Percentiles rank a stretch among this genome's conserved stretches.
These are phyloP conservation scores for Cercospora zeina DNA, from an alignment of 2,329 filamentous ascomycete genomes.

Conservation along the genomic window DNA sequence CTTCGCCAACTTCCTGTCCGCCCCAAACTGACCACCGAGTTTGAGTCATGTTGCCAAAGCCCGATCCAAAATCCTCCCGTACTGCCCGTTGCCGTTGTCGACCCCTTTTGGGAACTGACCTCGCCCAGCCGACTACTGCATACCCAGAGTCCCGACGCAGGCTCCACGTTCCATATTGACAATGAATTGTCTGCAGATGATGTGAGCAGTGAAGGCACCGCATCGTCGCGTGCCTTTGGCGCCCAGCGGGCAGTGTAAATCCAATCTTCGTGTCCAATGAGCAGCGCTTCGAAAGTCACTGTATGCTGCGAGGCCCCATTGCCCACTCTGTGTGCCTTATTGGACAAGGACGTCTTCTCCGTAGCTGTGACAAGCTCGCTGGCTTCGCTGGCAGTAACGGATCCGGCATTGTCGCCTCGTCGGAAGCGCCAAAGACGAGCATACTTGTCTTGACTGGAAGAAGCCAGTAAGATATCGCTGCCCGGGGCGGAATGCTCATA, in stretches of 20 bases:
- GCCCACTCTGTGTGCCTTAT: constrained; percentile 80
- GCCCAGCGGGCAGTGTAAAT: constrained; percentile 87
- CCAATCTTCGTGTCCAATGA: constrained; percentile 97
- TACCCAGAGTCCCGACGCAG: constrained; percentile 84
- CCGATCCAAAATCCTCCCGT: constrained; percentile 96
- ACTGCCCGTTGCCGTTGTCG: constrained; percentile 93
- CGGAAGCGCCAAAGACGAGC: constrained; percentile 89
- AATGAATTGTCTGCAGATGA: constrained; percentile 95
- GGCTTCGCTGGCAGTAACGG: constrained; percentile 7
- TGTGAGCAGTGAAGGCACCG: constrained; percentile 62
- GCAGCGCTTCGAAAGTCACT: constrained; percentile 87
- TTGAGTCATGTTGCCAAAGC: constrained; percentile 80
- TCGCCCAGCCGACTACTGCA: constrained; percentile 84
- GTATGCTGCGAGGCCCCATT: constrained; percentile 65
- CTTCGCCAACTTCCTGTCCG: constrained; percentile 90
- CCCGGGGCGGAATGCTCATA: constrained; percentile 56
- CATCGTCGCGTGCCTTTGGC: constrained; percentile 49
- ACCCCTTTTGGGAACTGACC: constrained; percentile 91
- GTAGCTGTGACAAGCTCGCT: constrained; percentile 15
- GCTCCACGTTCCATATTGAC: constrained; percentile 86
- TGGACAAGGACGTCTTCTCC: constrained; percentile 65
- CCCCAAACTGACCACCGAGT: constrained; percentile 75
- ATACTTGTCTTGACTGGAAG: constrained; percentile 96
- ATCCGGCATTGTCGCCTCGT: constrained; percentile 44
- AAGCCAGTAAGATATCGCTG: constrained; percentile 78